These are phyloP conservation scores for Onygenales sp. DNA, from an alignment of 2,329 filamentous ascomycete genomes.

Conservation along the genomic window DNA sequence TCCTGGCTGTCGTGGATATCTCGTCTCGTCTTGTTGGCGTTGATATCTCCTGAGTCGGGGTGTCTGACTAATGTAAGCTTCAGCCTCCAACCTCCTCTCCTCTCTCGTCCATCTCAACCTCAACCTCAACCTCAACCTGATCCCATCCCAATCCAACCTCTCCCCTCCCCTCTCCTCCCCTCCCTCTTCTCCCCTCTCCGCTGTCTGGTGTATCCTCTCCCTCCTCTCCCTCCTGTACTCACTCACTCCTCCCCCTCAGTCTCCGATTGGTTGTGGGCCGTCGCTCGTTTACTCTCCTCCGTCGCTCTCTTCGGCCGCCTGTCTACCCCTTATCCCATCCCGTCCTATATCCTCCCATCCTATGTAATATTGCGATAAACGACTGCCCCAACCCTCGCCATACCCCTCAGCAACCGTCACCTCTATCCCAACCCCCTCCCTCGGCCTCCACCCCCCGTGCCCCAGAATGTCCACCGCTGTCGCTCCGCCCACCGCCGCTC, in stretches of 20 bases:
- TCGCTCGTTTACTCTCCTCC: background rate
- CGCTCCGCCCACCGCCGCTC: conserved; percentile 34
- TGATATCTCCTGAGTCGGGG: too few species aligned
- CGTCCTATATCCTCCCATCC: too few species aligned
- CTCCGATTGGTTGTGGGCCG: background rate
- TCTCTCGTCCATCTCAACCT: background rate
- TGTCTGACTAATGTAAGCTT: too few species aligned
- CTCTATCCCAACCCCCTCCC: background rate
- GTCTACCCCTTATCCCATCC: too few species aligned
- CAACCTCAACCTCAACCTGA: background rate
- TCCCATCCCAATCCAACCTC: background rate
- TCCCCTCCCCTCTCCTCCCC: background rate
- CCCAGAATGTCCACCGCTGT: conserved; percentile 40
- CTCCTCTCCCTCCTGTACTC: background rate
- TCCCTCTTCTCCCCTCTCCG: background rate
- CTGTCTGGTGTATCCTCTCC: background rate
- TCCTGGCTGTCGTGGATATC: too few species aligned
- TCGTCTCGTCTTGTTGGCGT: too few species aligned
- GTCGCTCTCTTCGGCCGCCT: background rate
- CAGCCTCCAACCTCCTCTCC: too few species aligned
- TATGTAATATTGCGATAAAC: too few species aligned
- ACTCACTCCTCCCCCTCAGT: background rate
- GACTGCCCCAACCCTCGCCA: too few species aligned
- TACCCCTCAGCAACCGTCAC: background rate
- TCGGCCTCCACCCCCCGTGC: background rate